These are phyloP conservation scores for Trichaptum fuscoviolaceum DNA, from an alignment of 768 basidiomycete genomes.

Conservation along the genomic window DNA sequence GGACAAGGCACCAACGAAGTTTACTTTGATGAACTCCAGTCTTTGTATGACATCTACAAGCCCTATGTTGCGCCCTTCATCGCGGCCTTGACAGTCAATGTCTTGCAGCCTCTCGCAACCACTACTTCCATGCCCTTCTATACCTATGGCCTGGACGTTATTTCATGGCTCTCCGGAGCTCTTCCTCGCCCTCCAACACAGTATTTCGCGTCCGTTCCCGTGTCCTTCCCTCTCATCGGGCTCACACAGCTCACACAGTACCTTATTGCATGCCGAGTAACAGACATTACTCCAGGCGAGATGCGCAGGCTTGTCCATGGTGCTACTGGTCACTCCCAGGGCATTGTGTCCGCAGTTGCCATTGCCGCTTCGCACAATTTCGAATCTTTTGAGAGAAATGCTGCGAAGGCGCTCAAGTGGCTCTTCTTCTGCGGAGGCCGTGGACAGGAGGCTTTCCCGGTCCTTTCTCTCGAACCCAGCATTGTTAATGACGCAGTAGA, in stretches of 20 bases:
- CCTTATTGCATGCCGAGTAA: slow-evolving; percentile 70
- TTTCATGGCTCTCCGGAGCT: slow-evolving; percentile 77
- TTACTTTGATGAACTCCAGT: slow-evolving; percentile 94
- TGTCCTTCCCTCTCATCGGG: slow-evolving; percentile 95
- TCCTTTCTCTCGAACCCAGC: slow-evolving; percentile 81
- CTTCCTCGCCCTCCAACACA: slow-evolving; percentile 66
- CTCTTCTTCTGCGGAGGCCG: slow-evolving; percentile 91
- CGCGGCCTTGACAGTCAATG: slow-evolving; percentile 50
- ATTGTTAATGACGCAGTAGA: slow-evolving; percentile 86
- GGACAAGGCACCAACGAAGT: slow-evolving; percentile 98
- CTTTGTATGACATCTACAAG: slow-evolving; percentile 85
- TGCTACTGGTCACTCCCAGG: slow-evolving; percentile 96
- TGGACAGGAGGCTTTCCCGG: slow-evolving; percentile 91
- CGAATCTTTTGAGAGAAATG: slow-evolving; percentile 70
- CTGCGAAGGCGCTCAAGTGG: slow-evolving; percentile 82
- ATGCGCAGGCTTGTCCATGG: slow-evolving; percentile 73
- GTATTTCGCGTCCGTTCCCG: slow-evolving; percentile 89
- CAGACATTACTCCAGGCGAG: slow-evolving; percentile 73
- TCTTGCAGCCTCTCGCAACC: slow-evolving; percentile 67
- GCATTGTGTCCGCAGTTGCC: slow-evolving; percentile 89
- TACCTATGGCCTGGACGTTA: slow-evolving; percentile 72
- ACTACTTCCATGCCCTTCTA: slow-evolving; percentile 61
- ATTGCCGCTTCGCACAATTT: slow-evolving; percentile 76
- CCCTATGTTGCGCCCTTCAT: slow-evolving; percentile 80
- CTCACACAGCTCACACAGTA: slow-evolving; percentile 95